Conservation (phyloP, 805 yeast genomes). For the Suhomyces tanzawaensis region DNA sequence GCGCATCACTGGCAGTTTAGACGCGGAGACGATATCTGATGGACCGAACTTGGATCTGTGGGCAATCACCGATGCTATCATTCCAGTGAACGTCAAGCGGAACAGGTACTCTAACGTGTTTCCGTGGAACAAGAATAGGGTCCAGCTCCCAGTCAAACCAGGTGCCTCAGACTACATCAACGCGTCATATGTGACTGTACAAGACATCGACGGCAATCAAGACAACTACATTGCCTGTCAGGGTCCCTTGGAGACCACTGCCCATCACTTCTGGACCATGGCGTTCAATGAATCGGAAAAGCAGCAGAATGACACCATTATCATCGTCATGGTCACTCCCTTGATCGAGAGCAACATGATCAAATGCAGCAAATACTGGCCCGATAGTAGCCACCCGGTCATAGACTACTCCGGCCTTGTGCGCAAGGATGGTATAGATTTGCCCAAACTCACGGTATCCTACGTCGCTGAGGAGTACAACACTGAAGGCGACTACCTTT, state of each 20-base stretch:
- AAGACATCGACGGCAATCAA: not conserved
- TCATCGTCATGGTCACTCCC: slow-evolving; percentile 51
- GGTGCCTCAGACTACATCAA: slow-evolving; percentile 34
- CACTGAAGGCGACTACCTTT: slow-evolving; percentile 19
- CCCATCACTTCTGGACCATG: slow-evolving; percentile 52
- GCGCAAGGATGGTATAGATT: slow-evolving; percentile 21
- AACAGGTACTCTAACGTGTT: slow-evolving; percentile 41
- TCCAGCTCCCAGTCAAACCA: slow-evolving; percentile 21
- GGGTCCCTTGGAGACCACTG: slow-evolving; percentile 51
- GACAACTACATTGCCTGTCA: slow-evolving; percentile 64
- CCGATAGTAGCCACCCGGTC: slow-evolving; percentile 15
- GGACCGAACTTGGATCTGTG: slow-evolving; percentile 1
- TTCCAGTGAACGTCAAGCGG: slow-evolving; percentile 9
- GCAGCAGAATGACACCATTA: slow-evolving; percentile 22
- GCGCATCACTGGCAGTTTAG: slow-evolving; percentile 4
- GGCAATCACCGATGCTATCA: slow-evolving; percentile 7
- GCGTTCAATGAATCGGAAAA: slow-evolving; percentile 32
- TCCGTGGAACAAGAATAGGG: slow-evolving; percentile 40
- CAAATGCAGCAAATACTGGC: slow-evolving; percentile 45
- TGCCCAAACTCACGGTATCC: slow-evolving; percentile 15
- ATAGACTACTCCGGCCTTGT: slow-evolving; percentile 18
- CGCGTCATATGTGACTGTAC: slow-evolving; percentile 31
- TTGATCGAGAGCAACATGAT: slow-evolving; percentile 40
- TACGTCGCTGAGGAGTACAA: slow-evolving; percentile 17
- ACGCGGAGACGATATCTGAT: slow-evolving; percentile 1